Base-by-base conservation (phyloP, 2,329 filamentous ascomycete species). In the Exophiala dermatitidis region DNA sequence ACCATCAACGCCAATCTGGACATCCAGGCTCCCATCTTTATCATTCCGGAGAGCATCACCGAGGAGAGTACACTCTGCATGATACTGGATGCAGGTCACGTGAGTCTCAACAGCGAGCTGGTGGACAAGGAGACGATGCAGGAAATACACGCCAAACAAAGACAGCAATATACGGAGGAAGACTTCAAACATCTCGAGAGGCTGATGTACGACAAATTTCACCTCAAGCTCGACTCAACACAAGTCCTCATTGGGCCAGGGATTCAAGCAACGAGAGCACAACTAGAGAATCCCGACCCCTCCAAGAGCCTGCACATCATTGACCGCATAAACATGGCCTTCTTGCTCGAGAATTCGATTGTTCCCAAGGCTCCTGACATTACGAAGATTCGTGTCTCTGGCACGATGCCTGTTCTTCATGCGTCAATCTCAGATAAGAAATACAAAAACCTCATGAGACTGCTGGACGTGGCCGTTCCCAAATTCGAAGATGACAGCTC, bases 141-240 rank as follows among this genome's bases (percentile, higher is more conserved):
- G 61, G 85, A 97, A 54, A 83, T 98, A 2, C 90, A 97, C 66
- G 83, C 85, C 19, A 98, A 96, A 66, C 89, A 97, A 65, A 86
- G 83, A 50, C 85, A 90, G 52, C 77, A 86, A 29, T 96, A 94
- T 66, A 93, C 84, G 4, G 88, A 94, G 9, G 84, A 91, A 56
- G 94, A 99, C 66, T 89, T 89, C 68, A 85, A 86, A 68, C 82
- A 85, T 43, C 80, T 99, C 3, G 90, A 97, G 68, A 87, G 86
- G 10, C 77, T 95, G 63, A 95, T 99, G 86, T 99, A 99, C 66
- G 93, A 99, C 76, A 93, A 90, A 51, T 99, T 98, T 68, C 76
- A 89, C 40, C 81, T 99, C 62, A 95, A 95, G 66, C 77, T 99
- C 30, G 86, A 94, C 19, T 95, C 91, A 0, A 98, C 93, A 0